Evolutionary conservation across 202 grass and related monocot genomes (phyloP), one percentile per base, ranked within the genome.

Genomic region (Schoenoplectus tabernaemontani): DNA sequence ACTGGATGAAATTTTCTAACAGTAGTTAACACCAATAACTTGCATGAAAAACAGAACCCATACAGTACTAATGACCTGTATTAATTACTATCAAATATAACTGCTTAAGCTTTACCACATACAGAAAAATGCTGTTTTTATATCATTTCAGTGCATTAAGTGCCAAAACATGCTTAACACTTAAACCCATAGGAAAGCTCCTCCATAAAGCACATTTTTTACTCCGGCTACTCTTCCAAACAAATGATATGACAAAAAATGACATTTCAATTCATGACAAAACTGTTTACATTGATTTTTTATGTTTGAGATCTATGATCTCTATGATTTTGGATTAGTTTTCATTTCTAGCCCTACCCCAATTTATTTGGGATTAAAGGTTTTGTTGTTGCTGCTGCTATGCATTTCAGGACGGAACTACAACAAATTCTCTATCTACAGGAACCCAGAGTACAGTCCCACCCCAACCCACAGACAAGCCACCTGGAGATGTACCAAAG

Each of bases 371-470:
- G n/a, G n/a, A n/a, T n/a, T n/a, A n/a, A n/a, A n/a, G n/a, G n/a
- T n/a, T n/a, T n/a, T n/a, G n/a, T n/a, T n/a, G n/a, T n/a, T n/a
- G n/a, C n/a, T n/a, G n/a, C n/a, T n/a, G n/a, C 7, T 36, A 34
- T 75, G 13, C 16, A 54, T 75, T 75, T 36, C 70, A 75, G 70
- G 70, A 56, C 20, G 47, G 47, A n/a, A 75, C 70, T 3, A 13
- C 54, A 33, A 74, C 70, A 74, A 74, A 74, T 74, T 74, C 70
- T 54, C 26, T 50, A 34, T 74, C 70, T 33, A 53, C 70, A 53
- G 70, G 70, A 74, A 54, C 47, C 15, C 70, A 34, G 16, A 54
- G 47, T 36, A 28, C 28, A 54, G 70, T 54, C 47, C 70, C 70
- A 0, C 26, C 30, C 36, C 47, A 75, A 75, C 28, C 48, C 70